Percentiles rank a stretch among this genome's conserved stretches.
Evolutionary conservation across 2,329 filamentous ascomycete species (phyloP).

Genomic region (Beauveria rudraprayagi): DNA sequence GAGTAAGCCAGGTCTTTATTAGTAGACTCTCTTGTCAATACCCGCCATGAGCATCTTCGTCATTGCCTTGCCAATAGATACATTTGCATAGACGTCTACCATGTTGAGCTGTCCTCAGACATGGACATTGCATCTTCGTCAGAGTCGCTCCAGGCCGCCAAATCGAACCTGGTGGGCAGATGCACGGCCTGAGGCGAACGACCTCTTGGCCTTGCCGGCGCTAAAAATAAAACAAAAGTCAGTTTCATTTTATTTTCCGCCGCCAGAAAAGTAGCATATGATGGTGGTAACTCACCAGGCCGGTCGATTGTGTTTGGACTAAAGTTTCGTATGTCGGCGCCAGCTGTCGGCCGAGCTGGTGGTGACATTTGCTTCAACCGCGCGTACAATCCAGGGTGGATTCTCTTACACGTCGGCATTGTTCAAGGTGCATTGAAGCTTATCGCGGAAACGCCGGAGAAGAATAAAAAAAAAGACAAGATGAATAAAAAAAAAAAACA

Average conservation of each 20-base stretch:
- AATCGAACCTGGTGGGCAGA: not conserved
- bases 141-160: not conserved
- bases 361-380: not conserved
- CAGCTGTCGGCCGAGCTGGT: not conserved
- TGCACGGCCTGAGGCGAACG: not conserved
- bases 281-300: not conserved
- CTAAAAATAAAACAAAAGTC: not conserved
- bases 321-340: not conserved
- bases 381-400: not conserved
- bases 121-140: not conserved
- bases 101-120: not conserved
- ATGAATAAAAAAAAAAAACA: no score
- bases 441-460: not conserved
- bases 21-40: not conserved
- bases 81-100: not conserved
- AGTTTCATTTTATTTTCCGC: not conserved
- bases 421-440: not conserved
- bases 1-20: conserved; percentile 20
- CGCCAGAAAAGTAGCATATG: not conserved
- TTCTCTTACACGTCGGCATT: not conserved
- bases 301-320: not conserved
- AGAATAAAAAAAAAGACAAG: no score
- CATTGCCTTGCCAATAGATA: no score
- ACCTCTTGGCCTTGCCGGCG: not conserved
- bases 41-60: not conserved